phyloP scores from a whole-genome alignment of 225 moss, liverwort and hornwort genomes.

The Thuidium tamariscinum region DNA sequence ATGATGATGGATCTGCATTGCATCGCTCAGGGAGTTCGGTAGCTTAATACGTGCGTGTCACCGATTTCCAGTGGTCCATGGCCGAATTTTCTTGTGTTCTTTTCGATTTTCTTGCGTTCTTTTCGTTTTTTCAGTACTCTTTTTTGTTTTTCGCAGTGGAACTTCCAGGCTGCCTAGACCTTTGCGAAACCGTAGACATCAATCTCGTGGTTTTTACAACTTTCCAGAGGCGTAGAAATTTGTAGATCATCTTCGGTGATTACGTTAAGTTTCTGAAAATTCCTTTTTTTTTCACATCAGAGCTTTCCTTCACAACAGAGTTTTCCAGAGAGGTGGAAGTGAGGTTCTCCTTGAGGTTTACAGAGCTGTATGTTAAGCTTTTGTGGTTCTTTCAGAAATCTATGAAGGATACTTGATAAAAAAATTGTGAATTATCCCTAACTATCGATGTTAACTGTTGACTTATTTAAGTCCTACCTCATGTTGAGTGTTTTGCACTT shows the following conservation, averaged over 20 bases:
- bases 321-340: background rate
- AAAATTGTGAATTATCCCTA: background rate
- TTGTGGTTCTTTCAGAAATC: background rate
- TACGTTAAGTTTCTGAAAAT: background rate
- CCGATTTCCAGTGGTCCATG: background rate
- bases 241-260: background rate
- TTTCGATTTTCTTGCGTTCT: background rate
- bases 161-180: background rate
- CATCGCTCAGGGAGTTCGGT: background rate
- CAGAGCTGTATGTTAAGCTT: background rate
- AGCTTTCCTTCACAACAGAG: background rate
- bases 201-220: background rate
- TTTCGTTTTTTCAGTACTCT: background rate
- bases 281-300: background rate
- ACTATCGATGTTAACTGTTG: background rate
- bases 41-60: background rate
- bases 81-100: too few relatives aligned
- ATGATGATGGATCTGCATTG: background rate
- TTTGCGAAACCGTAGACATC: background rate
- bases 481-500: background rate
- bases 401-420: background rate
- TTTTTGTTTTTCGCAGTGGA: background rate
- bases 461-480: background rate
- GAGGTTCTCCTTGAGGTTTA: background rate
- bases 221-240: background rate